These are phyloP conservation scores for Verticillium nonalfalfae DNA, from an alignment of 2,329 filamentous ascomycete genomes.

Conservation along the genomic window DNA sequence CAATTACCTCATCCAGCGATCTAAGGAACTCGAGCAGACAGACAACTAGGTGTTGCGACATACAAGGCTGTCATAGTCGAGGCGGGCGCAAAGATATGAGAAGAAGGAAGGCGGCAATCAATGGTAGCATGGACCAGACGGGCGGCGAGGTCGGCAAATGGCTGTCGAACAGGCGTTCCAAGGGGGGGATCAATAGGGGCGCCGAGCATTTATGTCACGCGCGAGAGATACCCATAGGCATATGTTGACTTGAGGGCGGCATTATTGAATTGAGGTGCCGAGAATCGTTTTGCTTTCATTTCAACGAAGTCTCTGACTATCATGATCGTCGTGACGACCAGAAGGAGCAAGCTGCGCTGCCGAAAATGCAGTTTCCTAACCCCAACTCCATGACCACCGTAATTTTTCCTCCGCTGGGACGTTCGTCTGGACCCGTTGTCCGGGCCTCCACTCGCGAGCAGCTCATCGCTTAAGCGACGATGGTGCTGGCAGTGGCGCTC, in stretches of 20 bases:
- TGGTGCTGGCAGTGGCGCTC: slow-evolving; percentile 89
- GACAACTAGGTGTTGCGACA: slow-evolving; percentile 3
- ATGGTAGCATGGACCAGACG: not conserved
- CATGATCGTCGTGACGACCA: not conserved
- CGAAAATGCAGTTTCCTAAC: slow-evolving; percentile 36
- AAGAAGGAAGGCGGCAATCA: no score
- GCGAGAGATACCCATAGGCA: not conserved
- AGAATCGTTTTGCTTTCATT: slow-evolving; percentile 1
- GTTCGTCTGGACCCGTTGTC: slow-evolving; percentile 11
- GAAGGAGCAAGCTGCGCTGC: slow-evolving; percentile 29
- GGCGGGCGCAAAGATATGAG: no score
- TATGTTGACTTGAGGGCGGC: not conserved
- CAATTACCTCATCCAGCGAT: slow-evolving; percentile 63
- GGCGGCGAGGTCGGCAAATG: not conserved
- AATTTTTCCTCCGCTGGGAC: slow-evolving; percentile 9
- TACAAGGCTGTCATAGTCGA: no score
- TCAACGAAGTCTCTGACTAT: not conserved
- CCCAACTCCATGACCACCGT: slow-evolving; percentile 35
- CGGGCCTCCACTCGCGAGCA: slow-evolving; percentile 1
- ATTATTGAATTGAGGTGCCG: not conserved
- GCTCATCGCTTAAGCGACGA: slow-evolving; percentile 68
- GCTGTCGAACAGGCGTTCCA: not conserved
- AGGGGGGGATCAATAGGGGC: not conserved
- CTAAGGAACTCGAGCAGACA: slow-evolving; percentile 53
- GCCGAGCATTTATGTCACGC: not conserved